Percentiles rank a stretch among this genome's conserved stretches.
Evolutionary conservation across 306 rosid genomes (phyloP).

Genomic region (Rosa rugosa): DNA sequence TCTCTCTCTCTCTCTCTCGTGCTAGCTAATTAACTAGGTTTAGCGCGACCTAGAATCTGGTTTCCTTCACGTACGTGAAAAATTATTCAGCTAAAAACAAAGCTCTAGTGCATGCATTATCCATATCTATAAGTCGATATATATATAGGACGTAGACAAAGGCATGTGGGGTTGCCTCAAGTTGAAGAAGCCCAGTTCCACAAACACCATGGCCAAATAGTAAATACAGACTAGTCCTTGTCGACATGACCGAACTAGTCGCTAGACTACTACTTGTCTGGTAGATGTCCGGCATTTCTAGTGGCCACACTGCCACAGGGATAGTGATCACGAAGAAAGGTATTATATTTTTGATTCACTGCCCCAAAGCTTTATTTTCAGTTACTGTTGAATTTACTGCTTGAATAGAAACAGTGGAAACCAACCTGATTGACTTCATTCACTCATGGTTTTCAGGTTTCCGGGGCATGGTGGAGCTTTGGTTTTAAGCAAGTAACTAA

Average conservation of each 20-base stretch:
- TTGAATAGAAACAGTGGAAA: not conserved
- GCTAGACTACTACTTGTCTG: slow-evolving; percentile 42
- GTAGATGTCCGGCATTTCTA: slow-evolving; percentile 52
- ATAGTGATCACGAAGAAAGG: not conserved
- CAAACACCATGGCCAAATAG: slow-evolving; percentile 22
- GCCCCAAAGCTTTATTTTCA: not conserved
- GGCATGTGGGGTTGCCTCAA: slow-evolving; percentile 19
- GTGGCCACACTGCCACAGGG: slow-evolving; percentile 22
- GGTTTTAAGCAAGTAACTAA: not conserved
- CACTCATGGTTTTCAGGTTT: not conserved
- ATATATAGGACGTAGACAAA: not conserved
- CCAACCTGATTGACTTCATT: not conserved
- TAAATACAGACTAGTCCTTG: slow-evolving; percentile 28
- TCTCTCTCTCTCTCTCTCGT: not conserved
- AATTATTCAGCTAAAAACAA: not conserved
- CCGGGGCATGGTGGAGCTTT: not conserved
- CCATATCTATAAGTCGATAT: not conserved
- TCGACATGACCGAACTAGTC: slow-evolving; percentile 24
- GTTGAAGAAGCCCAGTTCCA: not conserved
- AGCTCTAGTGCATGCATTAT: not conserved
- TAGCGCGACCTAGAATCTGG: too few relatives aligned
- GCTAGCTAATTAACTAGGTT: too few relatives aligned
- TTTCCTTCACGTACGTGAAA: not conserved
- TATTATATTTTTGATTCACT: not conserved
- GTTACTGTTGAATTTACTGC: not conserved